Percentiles rank a stretch among this genome's conserved stretches.
phyloP scores from a whole-genome alignment of 495 filamentous ascomycete genomes.

The Penicillium soppii region DNA sequence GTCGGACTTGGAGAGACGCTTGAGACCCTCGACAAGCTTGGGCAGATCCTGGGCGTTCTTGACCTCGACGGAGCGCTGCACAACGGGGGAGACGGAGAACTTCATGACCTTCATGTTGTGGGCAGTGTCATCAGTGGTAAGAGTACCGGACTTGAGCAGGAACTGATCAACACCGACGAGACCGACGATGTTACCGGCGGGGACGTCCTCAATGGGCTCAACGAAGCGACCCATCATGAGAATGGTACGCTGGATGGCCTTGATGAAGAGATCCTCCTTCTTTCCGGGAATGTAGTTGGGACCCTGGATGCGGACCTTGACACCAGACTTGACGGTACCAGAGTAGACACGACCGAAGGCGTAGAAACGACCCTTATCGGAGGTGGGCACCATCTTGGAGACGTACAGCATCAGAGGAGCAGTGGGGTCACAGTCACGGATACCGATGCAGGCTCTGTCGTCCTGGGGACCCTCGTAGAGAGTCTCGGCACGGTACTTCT shows the following conservation, averaged over 20 bases:
- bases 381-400: constrained; percentile 99
- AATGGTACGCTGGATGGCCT: constrained; percentile 99
- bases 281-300: constrained; percentile 97
- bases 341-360: constrained; percentile 99
- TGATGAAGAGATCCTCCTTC: constrained; percentile 99
- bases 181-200: constrained; percentile 98
- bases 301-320: constrained; percentile 99
- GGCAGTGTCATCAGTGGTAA: constrained; percentile 94
- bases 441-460: constrained; percentile 88
- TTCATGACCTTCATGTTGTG: constrained; percentile 99
- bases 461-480: constrained; percentile 96
- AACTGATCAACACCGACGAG: constrained; percentile 99
- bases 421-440: constrained; percentile 97
- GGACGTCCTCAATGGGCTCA: constrained; percentile 98
- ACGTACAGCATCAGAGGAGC: constrained; percentile 99
- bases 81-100: constrained; percentile 99
- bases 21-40: constrained; percentile 99
- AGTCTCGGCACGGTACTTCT: constrained; percentile 98
- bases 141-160: constrained; percentile 99
- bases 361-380: constrained; percentile 99
- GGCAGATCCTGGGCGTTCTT: constrained; percentile 99
- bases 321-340: constrained; percentile 92
- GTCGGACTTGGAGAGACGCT: constrained; percentile 99
- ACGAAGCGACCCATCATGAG: constrained; percentile 99
- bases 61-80: constrained; percentile 97